phyloP scores from a whole-genome alignment of 164 flowering plant genomes.

The Magnolia kwangsiensis region DNA sequence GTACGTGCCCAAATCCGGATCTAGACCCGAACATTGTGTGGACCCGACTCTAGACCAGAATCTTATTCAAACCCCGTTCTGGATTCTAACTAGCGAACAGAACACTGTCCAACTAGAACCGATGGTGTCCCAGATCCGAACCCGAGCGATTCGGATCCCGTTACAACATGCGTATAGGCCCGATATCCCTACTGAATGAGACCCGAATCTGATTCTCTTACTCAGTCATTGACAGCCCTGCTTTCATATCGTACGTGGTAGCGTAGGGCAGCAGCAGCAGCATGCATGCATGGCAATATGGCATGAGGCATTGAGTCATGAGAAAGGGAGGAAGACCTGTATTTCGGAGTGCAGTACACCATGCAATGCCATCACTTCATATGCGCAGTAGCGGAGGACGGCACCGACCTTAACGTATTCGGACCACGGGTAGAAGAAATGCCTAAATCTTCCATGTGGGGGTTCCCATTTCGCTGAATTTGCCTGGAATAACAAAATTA shows the following conservation, averaged over 20 bases:
- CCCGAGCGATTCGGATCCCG: no score
- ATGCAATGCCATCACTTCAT: conserved; percentile 87
- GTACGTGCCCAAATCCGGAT: no score
- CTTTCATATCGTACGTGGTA: no score
- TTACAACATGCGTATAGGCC: no score
- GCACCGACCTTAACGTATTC: conserved; percentile 83
- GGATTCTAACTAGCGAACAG: no score
- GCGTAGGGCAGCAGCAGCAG: background rate
- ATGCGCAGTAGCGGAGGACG: conserved; percentile 71
- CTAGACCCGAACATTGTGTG: no score
- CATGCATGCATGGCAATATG: background rate
- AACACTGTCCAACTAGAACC: no score
- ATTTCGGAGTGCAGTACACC: conserved; percentile 85
- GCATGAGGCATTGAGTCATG: background rate
- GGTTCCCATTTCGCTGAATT: conserved; percentile 91
- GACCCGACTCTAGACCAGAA: no score
- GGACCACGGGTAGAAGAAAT: conserved; percentile 76
- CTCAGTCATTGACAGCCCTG: background rate
- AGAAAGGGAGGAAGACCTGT: conserved; percentile 36
- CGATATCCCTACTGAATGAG: no score
- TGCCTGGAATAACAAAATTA: conserved; percentile 32
- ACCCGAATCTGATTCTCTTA: conserved; percentile 2
- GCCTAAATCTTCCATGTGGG: conserved; percentile 70
- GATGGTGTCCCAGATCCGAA: no score
- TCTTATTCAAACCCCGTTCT: no score